Evolutionary conservation across 75 land plant species (phyloP), one percentile per base, ranked within the genome.

Genomic region (Pinus tabuliformis): DNA sequence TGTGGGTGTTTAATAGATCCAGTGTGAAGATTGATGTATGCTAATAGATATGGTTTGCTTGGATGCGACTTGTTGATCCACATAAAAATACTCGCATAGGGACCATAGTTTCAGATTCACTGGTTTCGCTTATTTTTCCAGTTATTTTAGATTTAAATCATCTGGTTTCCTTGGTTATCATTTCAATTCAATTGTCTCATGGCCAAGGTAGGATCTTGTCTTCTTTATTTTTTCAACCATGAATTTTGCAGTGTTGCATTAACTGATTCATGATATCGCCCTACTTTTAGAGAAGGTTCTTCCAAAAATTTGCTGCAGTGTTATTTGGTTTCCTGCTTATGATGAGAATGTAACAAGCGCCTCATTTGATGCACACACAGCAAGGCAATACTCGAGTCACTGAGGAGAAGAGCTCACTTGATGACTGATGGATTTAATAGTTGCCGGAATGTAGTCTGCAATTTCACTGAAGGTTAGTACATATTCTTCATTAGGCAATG

Each of bases 381-480:
- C 79, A 83, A 90, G 79, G 98, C 90, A 22, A 84, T 95, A 62
- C 89, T 94, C 20, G 89, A 89, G 62, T 97, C 98, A 18, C 75
- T 97, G 77, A 87, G 92, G 81, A 88, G 87, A 72, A 90, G 99
- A 80, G 98, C 99, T 57, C 98, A 85, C 45, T 84, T 95, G 21
- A 97, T 97, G 99, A 97, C 99, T 56, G 93, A 94, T 86, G 99
- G 99, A 74, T 97, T 97, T 84, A 97, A 97, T 68, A 91, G 89
- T 73, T 97, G 99, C 77, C 84, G 86, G 77, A 92, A 95, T 82
- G 86, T 95, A 37, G 90, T 85, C 56, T 97, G 99, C 79, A 97
- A 97, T 81, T 97, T 97, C 75, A 97, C 99, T 11, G 98, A 97
- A 91, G 99, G 99, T 90, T 76, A 76, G 63, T 14, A 22, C 49